A percentile compares a stretch with the other conserved stretches of the same genome.
These are phyloP conservation scores for Camellia sinensis DNA, from an alignment of 148 eudicot species.

Conservation along the genomic window DNA sequence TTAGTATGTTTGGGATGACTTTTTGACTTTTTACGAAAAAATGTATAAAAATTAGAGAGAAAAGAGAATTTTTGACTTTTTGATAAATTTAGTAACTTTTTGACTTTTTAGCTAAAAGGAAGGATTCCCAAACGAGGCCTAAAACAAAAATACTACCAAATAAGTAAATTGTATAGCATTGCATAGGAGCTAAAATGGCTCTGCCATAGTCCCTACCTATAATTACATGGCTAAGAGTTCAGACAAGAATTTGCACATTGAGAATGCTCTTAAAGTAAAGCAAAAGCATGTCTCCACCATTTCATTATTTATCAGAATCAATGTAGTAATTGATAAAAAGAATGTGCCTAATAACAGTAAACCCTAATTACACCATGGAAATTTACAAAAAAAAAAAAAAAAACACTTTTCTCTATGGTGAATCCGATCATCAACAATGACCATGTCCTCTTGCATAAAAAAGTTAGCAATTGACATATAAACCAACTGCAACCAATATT, in stretches of 20 bases:
- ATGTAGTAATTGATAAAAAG: not conserved
- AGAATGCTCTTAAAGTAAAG: not conserved
- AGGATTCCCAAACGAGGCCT: no score
- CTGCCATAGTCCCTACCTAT: not conserved
- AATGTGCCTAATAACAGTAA: no score
- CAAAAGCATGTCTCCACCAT: not conserved
- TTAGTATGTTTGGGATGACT: no score
- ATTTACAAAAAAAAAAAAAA: constrained; percentile 5
- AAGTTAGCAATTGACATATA: not conserved
- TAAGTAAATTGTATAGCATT: no score
- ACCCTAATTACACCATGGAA: constrained; percentile 12
- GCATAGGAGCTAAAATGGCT: no score
- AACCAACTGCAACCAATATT: not conserved
- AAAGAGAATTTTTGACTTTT: no score
- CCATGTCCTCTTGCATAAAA: not conserved
- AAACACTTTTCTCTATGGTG: not conserved
- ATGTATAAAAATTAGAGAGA: no score
- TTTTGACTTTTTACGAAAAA: no score
- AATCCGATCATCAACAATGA: not conserved
- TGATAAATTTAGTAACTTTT: no score
- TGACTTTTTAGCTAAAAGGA: no score
- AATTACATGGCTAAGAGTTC: not conserved
- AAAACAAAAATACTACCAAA: no score
- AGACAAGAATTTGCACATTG: not conserved
- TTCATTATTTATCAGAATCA: constrained; percentile 2